Evolutionary conservation across 2,329 filamentous ascomycete species (phyloP), one percentile per base, ranked within the genome.

Genomic region (Pochonia chlamydosporia): DNA sequence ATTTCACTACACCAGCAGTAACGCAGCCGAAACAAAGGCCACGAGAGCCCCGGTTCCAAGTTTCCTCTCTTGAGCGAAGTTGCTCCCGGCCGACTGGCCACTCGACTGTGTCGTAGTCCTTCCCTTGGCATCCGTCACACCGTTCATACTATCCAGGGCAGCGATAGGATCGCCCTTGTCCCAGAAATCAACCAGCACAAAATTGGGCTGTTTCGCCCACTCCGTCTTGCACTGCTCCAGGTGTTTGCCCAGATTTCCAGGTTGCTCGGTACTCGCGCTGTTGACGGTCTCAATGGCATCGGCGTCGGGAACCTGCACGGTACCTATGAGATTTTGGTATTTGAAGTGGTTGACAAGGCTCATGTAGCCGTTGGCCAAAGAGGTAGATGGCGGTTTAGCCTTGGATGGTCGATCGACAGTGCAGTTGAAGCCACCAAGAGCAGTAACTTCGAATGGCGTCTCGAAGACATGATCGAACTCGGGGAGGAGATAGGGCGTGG

Each of bases 271-370:
- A 10, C 67, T 72, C 8, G 82, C 70, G 30, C 76, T 81, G 63
- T 92, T 92, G 35, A 86, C 89, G 9, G 72, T 77, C 8, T 68
- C 66, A 53, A 86, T 76, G 56, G 77, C 71, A 52, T 68, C 72
- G n/a, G 76, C 70, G 54, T 85, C 78, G 2, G 85, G 85, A 35
- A 81, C 69, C 53, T 78, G 67, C 56, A 88, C 78, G 49, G 71
- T 72, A 4, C 74, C 64, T n/a, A 70, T 62, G 20, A 81, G 60
- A 5, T 61, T 66, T 48, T 74, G 68, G 69, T 91, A 83, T 45
- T 85, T 75, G 71, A 93, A 92, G 69, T 93, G 88, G 72, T 93
- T 93, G 70, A 88, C 75, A 9, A 93, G 71, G 23, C 87, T 81
- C 62, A 93, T 75, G 56, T 81, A 75, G 55, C 78, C 78, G 1